phyloP scores from a whole-genome alignment of 768 basidiomycete species.

The Tylopilus sp. region DNA sequence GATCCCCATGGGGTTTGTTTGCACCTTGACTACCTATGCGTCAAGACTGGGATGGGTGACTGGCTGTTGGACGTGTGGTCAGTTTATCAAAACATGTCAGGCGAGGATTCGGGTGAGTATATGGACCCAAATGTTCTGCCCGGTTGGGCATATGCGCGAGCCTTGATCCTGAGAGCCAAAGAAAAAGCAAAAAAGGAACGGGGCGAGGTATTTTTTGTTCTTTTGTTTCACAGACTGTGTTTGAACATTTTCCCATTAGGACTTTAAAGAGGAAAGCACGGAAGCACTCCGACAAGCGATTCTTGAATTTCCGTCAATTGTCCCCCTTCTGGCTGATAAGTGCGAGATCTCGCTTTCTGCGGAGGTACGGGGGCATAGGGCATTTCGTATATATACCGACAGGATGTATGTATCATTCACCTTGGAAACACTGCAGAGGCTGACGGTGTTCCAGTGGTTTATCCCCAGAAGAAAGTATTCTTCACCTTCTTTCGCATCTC shows the following conservation, averaged over 20 bases:
- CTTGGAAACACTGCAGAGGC: not conserved
- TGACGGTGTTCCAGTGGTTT: conserved; percentile 29
- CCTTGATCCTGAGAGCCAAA: conserved; percentile 57
- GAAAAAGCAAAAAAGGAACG: conserved; percentile 46
- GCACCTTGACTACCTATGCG: conserved; percentile 80
- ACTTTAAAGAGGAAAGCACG: conserved; percentile 52
- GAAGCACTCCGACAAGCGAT: conserved; percentile 72
- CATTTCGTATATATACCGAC: conserved; percentile 70
- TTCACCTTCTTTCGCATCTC: conserved; percentile 84
- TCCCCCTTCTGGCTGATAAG: conserved; percentile 83
- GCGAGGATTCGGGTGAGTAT: conserved; percentile 19
- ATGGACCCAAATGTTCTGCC: conserved; percentile 64
- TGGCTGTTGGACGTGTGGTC: conserved; percentile 75
- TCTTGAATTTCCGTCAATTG: conserved; percentile 72
- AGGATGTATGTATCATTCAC: conserved; percentile 48
- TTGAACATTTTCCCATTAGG: conserved; percentile 33
- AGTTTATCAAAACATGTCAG: conserved; percentile 13
- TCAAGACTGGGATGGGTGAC: conserved; percentile 73
- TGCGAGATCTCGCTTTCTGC: conserved; percentile 64
- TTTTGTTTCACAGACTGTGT: not conserved
- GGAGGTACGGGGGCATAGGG: conserved; percentile 53
- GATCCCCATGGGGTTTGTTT: conserved; percentile 86
- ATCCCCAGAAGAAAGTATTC: conserved; percentile 40
- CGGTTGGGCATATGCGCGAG: conserved; percentile 72
- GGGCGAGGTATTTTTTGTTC: conserved; percentile 29